Conservation (phyloP, 2,329 filamentous ascomycete genomes). For the Pestalotiopsis sp. region DNA sequence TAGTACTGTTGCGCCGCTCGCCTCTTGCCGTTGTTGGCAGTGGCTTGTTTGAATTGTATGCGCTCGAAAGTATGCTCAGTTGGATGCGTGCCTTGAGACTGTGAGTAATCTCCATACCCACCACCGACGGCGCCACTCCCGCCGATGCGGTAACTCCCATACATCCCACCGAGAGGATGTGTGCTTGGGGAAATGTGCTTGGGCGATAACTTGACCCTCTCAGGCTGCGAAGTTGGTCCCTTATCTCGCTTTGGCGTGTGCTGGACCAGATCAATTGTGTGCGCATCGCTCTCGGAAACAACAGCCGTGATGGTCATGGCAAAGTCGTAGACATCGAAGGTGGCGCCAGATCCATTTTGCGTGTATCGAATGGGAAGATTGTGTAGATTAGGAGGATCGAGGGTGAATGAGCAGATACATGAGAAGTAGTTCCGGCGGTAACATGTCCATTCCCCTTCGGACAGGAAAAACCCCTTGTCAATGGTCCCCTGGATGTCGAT, state of each 20-base stretch:
- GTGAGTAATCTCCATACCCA: slow-evolving; percentile 39
- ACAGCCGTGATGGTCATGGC: slow-evolving; percentile 84
- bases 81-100: slow-evolving; percentile 40
- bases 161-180: slow-evolving; percentile 45
- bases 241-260: slow-evolving; percentile 93
- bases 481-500: slow-evolving; percentile 78
- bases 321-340: slow-evolving; percentile 72
- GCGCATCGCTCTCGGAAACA: slow-evolving; percentile 74
- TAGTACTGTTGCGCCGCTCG: slow-evolving; percentile 91
- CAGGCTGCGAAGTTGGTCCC: slow-evolving; percentile 76
- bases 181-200: slow-evolving; percentile 56
- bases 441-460: slow-evolving; percentile 86
- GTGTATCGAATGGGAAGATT: slow-evolving; percentile 41
- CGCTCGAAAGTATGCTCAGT: slow-evolving; percentile 75
- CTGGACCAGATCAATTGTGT: slow-evolving; percentile 82
- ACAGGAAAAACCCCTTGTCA: slow-evolving; percentile 85
- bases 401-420: slow-evolving; percentile 75
- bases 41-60: slow-evolving; percentile 93
- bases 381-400: slow-evolving; percentile 61
- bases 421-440: slow-evolving; percentile 92
- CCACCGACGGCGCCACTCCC: slow-evolving; percentile 23
- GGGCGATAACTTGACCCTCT: slow-evolving; percentile 67
- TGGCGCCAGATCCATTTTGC: slow-evolving; percentile 49
- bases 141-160: slow-evolving; percentile 38
- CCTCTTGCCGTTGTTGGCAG: slow-evolving; percentile 90